These are phyloP conservation scores for Blastobotrys attinorum DNA, from an alignment of 805 yeast genomes.

Conservation along the genomic window DNA sequence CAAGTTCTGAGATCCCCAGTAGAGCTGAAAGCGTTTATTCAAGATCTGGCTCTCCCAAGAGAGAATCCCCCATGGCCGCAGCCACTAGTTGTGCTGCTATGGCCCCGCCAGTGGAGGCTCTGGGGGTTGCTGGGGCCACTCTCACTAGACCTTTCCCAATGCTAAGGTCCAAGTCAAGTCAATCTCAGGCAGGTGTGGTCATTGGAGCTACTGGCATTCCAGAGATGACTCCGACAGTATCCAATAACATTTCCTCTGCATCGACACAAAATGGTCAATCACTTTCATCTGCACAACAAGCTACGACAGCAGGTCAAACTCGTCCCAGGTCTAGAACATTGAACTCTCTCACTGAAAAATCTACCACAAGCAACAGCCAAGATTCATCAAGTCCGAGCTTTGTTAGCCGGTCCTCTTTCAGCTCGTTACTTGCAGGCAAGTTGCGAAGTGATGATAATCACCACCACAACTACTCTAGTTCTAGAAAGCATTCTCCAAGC, in stretches of 20 bases:
- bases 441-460: conserved; percentile 3
- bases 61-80: too few species aligned
- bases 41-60: too few species aligned
- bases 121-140: too few species aligned
- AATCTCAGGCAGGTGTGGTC: too few species aligned
- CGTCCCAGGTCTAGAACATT: conserved; percentile 17
- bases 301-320: not conserved
- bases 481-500: conserved; percentile 11
- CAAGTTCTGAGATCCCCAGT: not conserved
- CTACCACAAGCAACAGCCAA: conserved; percentile 3
- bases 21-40: not conserved
- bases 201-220: not conserved
- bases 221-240: not conserved
- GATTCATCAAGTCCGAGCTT: not conserved
- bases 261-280: not conserved
- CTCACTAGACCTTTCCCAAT: not conserved
- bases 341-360: conserved; percentile 12
- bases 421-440: conserved; percentile 11
- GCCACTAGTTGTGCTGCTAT: too few species aligned
- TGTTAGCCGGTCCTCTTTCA: conserved; percentile 11
- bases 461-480: too few species aligned
- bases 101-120: too few species aligned
- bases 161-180: not conserved
- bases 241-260: not conserved
- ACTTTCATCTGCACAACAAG: not conserved